phyloP scores from a whole-genome alignment of 1,284 basidiomycete species.

The Malassezia cuniculi region DNA sequence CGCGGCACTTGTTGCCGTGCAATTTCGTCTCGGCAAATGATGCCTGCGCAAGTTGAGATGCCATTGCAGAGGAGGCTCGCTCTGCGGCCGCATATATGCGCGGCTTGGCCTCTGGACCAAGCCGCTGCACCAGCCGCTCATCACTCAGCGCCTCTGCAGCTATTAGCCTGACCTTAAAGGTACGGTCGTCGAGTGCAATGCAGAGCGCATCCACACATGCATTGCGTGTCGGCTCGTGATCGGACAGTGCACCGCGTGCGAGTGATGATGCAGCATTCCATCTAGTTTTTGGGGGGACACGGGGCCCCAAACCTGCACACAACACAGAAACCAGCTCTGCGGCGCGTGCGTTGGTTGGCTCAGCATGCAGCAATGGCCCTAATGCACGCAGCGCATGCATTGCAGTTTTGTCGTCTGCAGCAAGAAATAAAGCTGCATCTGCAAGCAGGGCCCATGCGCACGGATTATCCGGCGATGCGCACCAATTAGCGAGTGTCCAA shows the following conservation, averaged over 20 bases:
- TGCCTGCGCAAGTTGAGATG: slow-evolving; percentile 6
- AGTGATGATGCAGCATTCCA: slow-evolving; percentile 10
- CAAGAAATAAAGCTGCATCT: no score
- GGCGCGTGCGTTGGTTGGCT: background rate
- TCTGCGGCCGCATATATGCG: no score
- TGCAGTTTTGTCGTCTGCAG: no score
- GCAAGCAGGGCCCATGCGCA: background rate
- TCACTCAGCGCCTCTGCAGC: slow-evolving; percentile 12
- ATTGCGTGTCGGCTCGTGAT: background rate
- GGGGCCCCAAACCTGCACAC: no score
- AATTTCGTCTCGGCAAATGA: slow-evolving; percentile 11
- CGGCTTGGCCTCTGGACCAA: no score
- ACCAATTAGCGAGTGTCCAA: slow-evolving; percentile 11
- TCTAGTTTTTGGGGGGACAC: slow-evolving; percentile 7
- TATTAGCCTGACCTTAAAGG: slow-evolving; percentile 10
- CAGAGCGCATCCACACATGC: background rate
- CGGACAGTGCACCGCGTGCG: background rate
- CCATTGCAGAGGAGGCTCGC: no score
- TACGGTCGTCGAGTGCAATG: slow-evolving; percentile 4
- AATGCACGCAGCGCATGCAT: slow-evolving; percentile 8
- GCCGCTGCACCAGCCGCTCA: no score
- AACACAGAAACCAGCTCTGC: no score
- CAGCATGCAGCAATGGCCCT: slow-evolving; percentile 1
- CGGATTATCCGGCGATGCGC: background rate
- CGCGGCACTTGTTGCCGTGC: slow-evolving; percentile 3